Evolutionary conservation across 768 basidiomycete species (phyloP).

Genomic region (Rhizopogon vesiculosus): DNA sequence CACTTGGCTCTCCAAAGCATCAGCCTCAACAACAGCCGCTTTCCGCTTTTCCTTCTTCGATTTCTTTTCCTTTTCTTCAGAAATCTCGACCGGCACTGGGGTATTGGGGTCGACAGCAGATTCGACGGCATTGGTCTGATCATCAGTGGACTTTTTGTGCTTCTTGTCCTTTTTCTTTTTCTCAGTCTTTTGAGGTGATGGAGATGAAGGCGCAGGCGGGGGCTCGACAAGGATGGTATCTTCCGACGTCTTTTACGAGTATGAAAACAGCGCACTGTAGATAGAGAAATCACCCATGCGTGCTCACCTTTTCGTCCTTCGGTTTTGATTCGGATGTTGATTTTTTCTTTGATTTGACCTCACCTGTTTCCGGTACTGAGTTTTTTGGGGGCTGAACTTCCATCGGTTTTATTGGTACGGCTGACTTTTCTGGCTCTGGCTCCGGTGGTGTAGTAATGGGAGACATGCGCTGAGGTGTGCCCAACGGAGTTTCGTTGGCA

Average conservation of each 20-base stretch:
- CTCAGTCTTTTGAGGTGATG: conserved; percentile 7
- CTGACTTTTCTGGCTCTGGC: conserved; percentile 4
- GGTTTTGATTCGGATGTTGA: conserved; percentile 11
- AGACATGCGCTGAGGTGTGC: conserved; percentile 52
- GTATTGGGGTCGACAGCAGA: conserved; percentile 7
- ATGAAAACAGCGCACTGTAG: not conserved
- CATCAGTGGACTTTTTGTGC: not conserved
- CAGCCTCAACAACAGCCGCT: conserved; percentile 6
- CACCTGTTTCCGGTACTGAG: not conserved
- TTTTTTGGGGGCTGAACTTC: not conserved
- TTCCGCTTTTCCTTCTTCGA: conserved; percentile 13
- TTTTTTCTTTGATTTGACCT: conserved; percentile 1
- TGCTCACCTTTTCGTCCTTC: conserved; percentile 16
- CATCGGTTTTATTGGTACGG: not conserved
- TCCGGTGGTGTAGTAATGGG: conserved; percentile 27
- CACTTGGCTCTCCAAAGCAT: conserved; percentile 14
- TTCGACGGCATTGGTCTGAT: conserved; percentile 17
- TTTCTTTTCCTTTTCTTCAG: conserved; percentile 11
- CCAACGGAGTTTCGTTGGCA: conserved; percentile 69
- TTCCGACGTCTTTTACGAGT: conserved; percentile 7
- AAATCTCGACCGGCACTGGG: conserved; percentile 3
- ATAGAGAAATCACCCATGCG: not conserved
- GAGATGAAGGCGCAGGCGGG: not conserved
- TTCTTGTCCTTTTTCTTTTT: conserved; percentile 16
- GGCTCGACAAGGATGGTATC: not conserved